phyloP scores from a whole-genome alignment of 129 eudicot genomes.

The Arctium minus region DNA sequence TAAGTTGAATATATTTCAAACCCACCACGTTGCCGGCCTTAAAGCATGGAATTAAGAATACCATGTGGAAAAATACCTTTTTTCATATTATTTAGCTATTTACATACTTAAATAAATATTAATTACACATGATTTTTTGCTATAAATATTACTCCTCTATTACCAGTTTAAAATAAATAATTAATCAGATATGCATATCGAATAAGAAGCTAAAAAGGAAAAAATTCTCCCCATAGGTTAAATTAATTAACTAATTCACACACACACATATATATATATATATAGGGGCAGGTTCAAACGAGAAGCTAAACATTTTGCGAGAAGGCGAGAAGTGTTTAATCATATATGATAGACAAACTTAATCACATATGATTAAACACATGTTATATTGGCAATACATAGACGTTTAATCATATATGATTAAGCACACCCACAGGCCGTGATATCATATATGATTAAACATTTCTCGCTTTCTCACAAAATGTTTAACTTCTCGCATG shows the following conservation, averaged over 20 bases:
- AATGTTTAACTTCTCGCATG: too few species aligned
- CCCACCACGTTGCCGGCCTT: constrained; percentile 20
- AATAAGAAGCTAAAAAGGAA: neutral
- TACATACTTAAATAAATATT: neutral
- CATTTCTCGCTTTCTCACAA: too few species aligned
- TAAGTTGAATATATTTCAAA: neutral
- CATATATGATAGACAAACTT: too few species aligned
- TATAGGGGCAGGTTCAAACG: neutral
- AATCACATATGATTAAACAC: too few species aligned
- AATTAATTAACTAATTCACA: neutral
- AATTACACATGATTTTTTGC: neutral
- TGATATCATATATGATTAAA: too few species aligned
- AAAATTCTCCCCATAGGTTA: neutral
- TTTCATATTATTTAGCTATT: neutral
- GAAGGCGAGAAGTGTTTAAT: too few species aligned
- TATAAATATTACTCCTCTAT: neutral
- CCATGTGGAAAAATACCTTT: constrained; percentile 12
- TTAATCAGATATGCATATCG: neutral
- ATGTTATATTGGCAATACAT: too few species aligned
- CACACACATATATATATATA: too few species aligned
- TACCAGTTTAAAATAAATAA: neutral
- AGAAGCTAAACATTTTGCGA: neutral
- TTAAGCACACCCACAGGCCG: too few species aligned
- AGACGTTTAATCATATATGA: too few species aligned
- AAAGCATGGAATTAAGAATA: neutral